phyloP scores from a whole-genome alignment of 1,284 basidiomycete species.

The Melampsora abietis-canadensis region DNA sequence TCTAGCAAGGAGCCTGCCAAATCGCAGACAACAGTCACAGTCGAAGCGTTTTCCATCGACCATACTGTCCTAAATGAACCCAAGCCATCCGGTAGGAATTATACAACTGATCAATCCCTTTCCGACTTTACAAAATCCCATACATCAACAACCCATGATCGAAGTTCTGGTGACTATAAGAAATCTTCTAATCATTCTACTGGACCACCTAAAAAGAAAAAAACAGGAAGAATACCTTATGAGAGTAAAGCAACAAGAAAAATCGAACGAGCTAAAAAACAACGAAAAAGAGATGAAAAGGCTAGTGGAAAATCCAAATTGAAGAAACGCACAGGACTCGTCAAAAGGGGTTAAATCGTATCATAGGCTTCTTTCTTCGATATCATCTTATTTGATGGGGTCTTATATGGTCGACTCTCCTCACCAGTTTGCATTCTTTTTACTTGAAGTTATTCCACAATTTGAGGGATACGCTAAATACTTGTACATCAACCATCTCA shows the following conservation, averaged over 20 bases:
- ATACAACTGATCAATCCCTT: neutral
- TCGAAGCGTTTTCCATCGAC: conserved; percentile 30
- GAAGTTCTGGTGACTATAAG: neutral
- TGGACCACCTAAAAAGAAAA: conserved; percentile 13
- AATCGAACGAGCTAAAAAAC: conserved; percentile 26
- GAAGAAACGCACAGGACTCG: neutral
- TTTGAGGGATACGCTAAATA: too few species aligned
- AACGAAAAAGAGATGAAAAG: conserved; percentile 18
- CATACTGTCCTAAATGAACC: conserved; percentile 14
- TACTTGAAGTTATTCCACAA: too few species aligned
- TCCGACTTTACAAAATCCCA: neutral
- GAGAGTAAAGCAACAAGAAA: conserved; percentile 32
- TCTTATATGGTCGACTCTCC: too few species aligned
- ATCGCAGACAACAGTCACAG: conserved; percentile 26
- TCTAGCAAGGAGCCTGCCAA: neutral
- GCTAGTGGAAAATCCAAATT: neutral
- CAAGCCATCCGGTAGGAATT: neutral
- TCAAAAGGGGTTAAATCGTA: neutral
- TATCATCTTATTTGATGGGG: too few species aligned
- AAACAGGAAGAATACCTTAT: conserved; percentile 28
- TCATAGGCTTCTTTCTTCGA: neutral
- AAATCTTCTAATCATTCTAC: neutral
- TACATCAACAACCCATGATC: neutral
- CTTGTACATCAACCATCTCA: too few species aligned
- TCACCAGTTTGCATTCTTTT: too few species aligned